Evolutionary conservation across 169 alveolate genomes (phyloP).

Genomic region (Miamiensis avidus): DNA sequence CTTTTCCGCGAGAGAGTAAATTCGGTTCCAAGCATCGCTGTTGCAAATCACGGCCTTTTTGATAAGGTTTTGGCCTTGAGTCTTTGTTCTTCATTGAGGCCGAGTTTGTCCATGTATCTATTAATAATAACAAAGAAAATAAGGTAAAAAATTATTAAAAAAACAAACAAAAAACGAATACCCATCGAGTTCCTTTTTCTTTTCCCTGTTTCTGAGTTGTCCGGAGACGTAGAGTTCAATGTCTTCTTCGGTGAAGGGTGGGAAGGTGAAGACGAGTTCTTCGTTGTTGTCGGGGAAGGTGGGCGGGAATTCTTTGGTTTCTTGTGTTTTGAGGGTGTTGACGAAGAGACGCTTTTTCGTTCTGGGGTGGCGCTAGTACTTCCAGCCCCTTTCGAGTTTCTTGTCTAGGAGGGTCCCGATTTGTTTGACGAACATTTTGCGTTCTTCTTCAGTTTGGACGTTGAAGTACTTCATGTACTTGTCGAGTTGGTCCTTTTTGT

Average conservation of each 20-base stretch:
- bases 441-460: not conserved
- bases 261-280: not conserved
- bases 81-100: not conserved
- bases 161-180: too few species aligned
- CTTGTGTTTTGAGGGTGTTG: not conserved
- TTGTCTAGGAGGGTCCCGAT: not conserved
- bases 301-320: not conserved
- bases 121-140: too few species aligned
- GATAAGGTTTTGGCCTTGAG: not conserved
- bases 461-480: not conserved
- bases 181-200: not conserved
- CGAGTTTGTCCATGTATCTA: not conserved
- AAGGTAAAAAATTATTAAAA: too few species aligned
- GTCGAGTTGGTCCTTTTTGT: not conserved
- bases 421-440: not conserved
- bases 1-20: not conserved
- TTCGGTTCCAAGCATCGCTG: not conserved
- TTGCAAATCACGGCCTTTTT: not conserved
- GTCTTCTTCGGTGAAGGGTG: not conserved
- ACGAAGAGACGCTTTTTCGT: not conserved
- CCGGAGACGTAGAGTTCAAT: not conserved
- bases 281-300: not conserved
- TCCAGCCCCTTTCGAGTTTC: not conserved
- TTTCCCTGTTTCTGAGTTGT: not conserved
- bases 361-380: not conserved